These are phyloP conservation scores for Clonostachys byssicola DNA, from an alignment of 2,329 filamentous ascomycete species.

Conservation along the genomic window DNA sequence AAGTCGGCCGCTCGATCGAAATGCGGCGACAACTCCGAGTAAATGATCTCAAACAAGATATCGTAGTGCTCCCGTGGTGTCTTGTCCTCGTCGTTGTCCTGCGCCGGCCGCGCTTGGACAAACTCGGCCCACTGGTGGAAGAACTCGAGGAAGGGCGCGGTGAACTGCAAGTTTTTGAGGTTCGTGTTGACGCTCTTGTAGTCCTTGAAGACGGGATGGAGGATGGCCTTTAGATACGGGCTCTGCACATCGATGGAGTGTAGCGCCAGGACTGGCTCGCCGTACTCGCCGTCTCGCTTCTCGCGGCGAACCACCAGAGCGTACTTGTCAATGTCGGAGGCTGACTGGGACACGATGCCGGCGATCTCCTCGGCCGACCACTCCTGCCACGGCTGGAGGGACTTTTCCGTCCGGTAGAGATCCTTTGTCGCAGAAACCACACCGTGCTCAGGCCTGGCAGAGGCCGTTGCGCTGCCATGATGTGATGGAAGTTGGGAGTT, in stretches of 20 bases:
- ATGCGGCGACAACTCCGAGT: not conserved
- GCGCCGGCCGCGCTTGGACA: not conserved
- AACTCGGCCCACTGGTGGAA: not conserved
- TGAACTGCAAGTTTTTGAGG: not conserved
- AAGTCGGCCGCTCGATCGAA: constrained; percentile 24
- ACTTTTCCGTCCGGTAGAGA: too few species aligned
- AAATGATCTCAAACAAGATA: not conserved
- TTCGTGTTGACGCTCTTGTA: not conserved
- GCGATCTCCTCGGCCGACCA: too few species aligned
- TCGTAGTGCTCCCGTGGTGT: not conserved
- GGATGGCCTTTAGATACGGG: not conserved
- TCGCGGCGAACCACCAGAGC: not conserved
- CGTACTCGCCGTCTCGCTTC: not conserved
- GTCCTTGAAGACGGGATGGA: not conserved
- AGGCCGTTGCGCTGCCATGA: too few species aligned
- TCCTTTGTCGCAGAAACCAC: too few species aligned
- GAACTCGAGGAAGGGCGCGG: not conserved
- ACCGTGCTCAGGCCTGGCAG: too few species aligned
- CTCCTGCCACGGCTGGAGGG: too few species aligned
- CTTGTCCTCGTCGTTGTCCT: not conserved
- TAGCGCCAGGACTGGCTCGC: not conserved
- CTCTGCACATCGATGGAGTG: not conserved
- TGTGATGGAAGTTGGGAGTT: too few species aligned
- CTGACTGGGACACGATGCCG: too few species aligned
- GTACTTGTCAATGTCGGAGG: too few species aligned